Conservation (phyloP, 176 grass and related monocot species). For the Oryza meyeriana region DNA sequence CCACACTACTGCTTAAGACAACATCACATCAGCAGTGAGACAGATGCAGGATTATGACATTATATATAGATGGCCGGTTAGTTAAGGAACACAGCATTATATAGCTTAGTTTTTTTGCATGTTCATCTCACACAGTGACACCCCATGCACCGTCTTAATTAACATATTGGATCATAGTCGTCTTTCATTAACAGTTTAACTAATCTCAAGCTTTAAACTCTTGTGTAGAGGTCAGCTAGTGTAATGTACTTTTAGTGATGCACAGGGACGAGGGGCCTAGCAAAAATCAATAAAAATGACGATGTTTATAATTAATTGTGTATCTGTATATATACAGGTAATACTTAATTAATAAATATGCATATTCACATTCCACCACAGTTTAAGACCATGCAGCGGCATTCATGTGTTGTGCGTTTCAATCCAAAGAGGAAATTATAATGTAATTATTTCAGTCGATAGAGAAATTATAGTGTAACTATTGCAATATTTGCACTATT, state of each 20-base stretch:
- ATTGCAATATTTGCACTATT: not conserved
- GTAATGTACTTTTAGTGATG: not conserved
- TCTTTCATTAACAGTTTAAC: not conserved
- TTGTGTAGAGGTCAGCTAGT: not conserved
- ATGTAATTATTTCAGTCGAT: not conserved
- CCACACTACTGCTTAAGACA: not conserved
- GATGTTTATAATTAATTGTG: not conserved
- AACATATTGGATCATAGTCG: not conserved
- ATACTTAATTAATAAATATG: not conserved
- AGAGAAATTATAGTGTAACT: not conserved
- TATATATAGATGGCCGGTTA: conserved; percentile 21
- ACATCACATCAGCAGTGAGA: not conserved
- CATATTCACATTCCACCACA: not conserved
- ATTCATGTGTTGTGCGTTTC: not conserved
- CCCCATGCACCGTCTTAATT: conserved; percentile 25
- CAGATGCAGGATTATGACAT: conserved; percentile 33
- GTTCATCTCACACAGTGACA: conserved; percentile 14
- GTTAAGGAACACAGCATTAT: conserved; percentile 21
- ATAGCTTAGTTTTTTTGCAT: not conserved
- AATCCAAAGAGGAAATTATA: not conserved
- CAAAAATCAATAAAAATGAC: not conserved
- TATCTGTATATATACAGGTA: not conserved
- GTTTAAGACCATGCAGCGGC: not conserved
- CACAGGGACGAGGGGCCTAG: not conserved
- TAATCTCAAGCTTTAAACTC: not conserved